Evolutionary conservation across 2,329 filamentous ascomycete genomes (phyloP), one percentile per base, ranked within the genome.

Genomic region (Septoria linicola): DNA sequence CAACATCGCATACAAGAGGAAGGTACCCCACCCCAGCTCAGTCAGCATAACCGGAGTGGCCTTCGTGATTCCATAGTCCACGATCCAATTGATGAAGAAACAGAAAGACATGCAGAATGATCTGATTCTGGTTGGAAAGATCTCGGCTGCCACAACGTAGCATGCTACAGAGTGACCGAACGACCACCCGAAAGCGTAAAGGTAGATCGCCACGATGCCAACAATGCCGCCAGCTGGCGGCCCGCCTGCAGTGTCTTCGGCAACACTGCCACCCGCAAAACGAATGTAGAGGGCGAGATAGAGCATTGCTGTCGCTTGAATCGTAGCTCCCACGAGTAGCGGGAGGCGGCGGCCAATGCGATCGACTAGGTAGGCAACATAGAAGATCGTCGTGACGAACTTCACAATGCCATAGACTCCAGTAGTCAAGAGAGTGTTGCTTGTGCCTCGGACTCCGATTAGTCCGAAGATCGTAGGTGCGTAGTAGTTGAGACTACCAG

Each of bases 1-100:
- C 40, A 55, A 42, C 25, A 57, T 40, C 7, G 55, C 34, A 32
- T 59, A 55, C n/a, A 59, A 49, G 10, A 59, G 43, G 41, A 58
- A 59, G 2, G 55, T 58, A 1, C 52, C 55, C 19, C 45, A 55
- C 11, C 54, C 57, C 55, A 58, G 52, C 8, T 59, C 47, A 17
- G 54, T 58, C 17, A 58, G 41, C 55, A 58, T 60, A 25, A 51
- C 30, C 10, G 56, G 54, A 2, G 56, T 57, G 2, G 56, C 56
- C 34, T 52, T 49, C 4, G 54, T 59, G 44, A 57, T 54, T 8
- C 54, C 56, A 20, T 59, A 59, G 51, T 59, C 53, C 19, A 59
- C 57, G 25, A 59, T 59, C 57, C 57, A 59, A 41, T 59, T 59
- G 36, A 53, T 42, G 45, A 59, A 59, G 51, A 59, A 59, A 34